phyloP scores from a whole-genome alignment of 148 eudicot species.

The Cornus suecica region DNA sequence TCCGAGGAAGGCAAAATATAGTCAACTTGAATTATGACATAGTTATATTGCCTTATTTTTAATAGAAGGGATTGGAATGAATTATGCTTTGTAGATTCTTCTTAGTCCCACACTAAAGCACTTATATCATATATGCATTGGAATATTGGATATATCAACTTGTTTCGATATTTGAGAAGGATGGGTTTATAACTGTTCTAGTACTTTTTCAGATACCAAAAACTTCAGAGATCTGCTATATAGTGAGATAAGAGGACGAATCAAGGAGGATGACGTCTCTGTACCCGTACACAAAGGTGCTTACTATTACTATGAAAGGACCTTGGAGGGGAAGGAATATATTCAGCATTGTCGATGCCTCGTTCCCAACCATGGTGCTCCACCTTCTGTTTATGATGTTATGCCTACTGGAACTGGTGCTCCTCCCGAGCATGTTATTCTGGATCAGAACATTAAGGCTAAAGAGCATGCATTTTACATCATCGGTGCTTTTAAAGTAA shows the following conservation, averaged over 20 bases:
- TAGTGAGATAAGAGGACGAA: constrained; percentile 1
- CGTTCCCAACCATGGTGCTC: constrained; percentile 32
- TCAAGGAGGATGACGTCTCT: constrained; percentile 85
- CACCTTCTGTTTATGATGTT: constrained; percentile 61
- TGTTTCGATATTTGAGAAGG: neutral
- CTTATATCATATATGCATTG: neutral
- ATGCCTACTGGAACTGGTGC: constrained; percentile 83
- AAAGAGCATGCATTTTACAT: constrained; percentile 56
- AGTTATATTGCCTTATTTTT: neutral
- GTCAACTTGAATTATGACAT: neutral
- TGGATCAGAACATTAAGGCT: constrained; percentile 84
- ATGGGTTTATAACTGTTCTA: neutral
- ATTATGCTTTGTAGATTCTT: neutral
- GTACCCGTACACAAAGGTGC: constrained; percentile 66
- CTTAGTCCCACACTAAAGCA: neutral
- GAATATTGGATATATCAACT: neutral
- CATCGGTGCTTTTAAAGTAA: constrained; percentile 60
- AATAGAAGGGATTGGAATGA: neutral
- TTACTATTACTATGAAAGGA: constrained; percentile 72
- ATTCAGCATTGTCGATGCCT: constrained; percentile 69
- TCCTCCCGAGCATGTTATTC: constrained; percentile 75
- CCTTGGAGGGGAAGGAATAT: constrained; percentile 82
- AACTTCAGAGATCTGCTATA: neutral
- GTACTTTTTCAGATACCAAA: constrained; percentile 24
- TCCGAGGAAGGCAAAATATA: no score